phyloP scores from a whole-genome alignment of 1,139 yeast genomes.

The Sugiyamaella sp. region DNA sequence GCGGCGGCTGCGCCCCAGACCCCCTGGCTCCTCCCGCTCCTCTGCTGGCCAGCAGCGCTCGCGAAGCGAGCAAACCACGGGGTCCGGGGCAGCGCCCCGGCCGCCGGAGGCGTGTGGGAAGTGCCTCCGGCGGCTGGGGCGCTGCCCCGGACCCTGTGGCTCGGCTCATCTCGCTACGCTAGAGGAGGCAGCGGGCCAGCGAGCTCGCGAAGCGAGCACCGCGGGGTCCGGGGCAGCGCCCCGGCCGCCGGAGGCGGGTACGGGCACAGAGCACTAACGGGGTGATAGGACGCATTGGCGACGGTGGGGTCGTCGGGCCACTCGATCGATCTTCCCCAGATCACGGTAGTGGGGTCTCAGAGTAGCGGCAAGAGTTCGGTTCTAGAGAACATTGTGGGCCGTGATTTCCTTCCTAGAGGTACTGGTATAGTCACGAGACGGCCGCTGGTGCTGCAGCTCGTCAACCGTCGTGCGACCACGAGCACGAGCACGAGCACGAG shows the following conservation, averaged over 20 bases:
- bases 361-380: constrained; percentile 94
- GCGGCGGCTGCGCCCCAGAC: too few species aligned
- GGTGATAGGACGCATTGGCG: constrained; percentile 89
- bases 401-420: constrained; percentile 94
- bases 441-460: constrained; percentile 81
- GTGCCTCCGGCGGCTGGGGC: constrained; percentile 6
- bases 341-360: constrained; percentile 95
- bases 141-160: constrained; percentile 1
- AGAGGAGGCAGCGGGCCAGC: background rate
- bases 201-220: constrained; percentile 1
- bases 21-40: too few species aligned
- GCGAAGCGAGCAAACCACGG: too few species aligned
- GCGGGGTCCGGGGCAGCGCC: constrained; percentile 14
- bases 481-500: background rate
- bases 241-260: constrained; percentile 8
- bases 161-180: background rate
- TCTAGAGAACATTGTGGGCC: constrained; percentile 89
- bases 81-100: too few species aligned
- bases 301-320: constrained; percentile 68
- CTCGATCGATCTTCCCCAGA: constrained; percentile 82
- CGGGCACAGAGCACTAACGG: background rate
- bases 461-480: constrained; percentile 58
- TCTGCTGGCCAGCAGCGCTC: too few species aligned
- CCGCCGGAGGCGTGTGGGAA: background rate
- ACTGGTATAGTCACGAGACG: constrained; percentile 96